These are phyloP conservation scores for Tillandsia leiboldiana DNA, from an alignment of 176 grass and related monocot genomes.

Conservation along the genomic window DNA sequence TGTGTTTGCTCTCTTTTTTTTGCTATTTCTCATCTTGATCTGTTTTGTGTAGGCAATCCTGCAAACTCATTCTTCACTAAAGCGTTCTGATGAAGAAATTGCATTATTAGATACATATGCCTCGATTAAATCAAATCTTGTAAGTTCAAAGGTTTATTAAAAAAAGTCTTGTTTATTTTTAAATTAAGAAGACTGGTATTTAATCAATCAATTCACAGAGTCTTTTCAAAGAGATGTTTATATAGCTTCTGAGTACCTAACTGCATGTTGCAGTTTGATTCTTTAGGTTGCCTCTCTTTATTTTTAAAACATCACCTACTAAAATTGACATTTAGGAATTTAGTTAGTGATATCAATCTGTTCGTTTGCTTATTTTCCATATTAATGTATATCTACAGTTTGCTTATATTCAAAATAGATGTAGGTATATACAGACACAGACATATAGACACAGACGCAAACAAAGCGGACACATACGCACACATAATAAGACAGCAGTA, in stretches of 20 bases:
- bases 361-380: background rate
- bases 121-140: constrained; percentile 74
- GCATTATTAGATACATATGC: constrained; percentile 70
- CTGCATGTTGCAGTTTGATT: too few species aligned
- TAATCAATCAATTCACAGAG: background rate
- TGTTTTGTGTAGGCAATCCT: constrained; percentile 69
- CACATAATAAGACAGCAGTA: background rate
- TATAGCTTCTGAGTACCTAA: too few species aligned
- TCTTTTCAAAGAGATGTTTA: too few species aligned
- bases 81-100: constrained; percentile 83
- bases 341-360: background rate
- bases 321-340: background rate
- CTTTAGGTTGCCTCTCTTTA: background rate
- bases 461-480: too few species aligned
- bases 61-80: constrained; percentile 56
- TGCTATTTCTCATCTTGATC: constrained; percentile 11
- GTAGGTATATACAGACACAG: too few species aligned
- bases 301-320: background rate
- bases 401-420: too few species aligned
- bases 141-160: constrained; percentile 34
- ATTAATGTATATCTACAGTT: background rate
- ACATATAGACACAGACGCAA: too few species aligned
- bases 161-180: background rate
- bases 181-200: background rate
- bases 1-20: background rate